These are phyloP conservation scores for Colletotrichum kahawae DNA, from an alignment of 2,329 filamentous ascomycete genomes.

Conservation along the genomic window DNA sequence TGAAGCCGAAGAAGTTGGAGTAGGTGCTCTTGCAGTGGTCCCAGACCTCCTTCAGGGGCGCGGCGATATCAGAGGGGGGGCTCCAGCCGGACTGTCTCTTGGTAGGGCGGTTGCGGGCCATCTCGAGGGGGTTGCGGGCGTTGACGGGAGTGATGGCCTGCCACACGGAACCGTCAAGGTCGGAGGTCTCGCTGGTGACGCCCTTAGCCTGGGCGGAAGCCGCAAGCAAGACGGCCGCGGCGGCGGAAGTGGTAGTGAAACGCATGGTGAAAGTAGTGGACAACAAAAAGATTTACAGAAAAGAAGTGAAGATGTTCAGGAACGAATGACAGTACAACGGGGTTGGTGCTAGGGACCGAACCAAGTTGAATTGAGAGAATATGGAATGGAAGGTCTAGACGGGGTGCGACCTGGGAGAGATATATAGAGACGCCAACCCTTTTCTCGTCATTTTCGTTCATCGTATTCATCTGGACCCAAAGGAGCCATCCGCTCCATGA, in stretches of 20 bases:
- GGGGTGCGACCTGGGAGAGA: neutral
- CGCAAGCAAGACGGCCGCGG: conserved; percentile 26
- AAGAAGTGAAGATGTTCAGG: neutral
- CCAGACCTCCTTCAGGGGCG: conserved; percentile 34
- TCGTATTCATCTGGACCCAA: neutral
- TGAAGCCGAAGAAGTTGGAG: conserved; percentile 28
- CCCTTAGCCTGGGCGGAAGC: conserved; percentile 26
- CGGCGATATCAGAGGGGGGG: conserved; percentile 29
- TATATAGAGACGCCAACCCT: neutral
- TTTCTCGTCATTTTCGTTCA: neutral
- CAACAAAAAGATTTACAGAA: neutral
- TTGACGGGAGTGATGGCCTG: conserved; percentile 21
- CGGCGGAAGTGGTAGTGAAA: conserved; percentile 23
- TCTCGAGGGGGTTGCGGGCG: neutral
- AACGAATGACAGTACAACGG: neutral
- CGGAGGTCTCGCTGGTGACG: conserved; percentile 25
- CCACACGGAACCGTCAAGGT: conserved; percentile 35
- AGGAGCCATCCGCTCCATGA: neutral
- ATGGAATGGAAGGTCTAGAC: neutral
- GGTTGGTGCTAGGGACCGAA: neutral
- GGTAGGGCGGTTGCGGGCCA: conserved; percentile 27
- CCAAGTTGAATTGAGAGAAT: neutral
- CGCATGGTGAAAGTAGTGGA: conserved; percentile 26
- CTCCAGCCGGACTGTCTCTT: conserved; percentile 33
- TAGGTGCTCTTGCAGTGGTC: conserved; percentile 33